phyloP scores from a whole-genome alignment of 352 stramenopile species.

The Phytopythium sindhum region DNA sequence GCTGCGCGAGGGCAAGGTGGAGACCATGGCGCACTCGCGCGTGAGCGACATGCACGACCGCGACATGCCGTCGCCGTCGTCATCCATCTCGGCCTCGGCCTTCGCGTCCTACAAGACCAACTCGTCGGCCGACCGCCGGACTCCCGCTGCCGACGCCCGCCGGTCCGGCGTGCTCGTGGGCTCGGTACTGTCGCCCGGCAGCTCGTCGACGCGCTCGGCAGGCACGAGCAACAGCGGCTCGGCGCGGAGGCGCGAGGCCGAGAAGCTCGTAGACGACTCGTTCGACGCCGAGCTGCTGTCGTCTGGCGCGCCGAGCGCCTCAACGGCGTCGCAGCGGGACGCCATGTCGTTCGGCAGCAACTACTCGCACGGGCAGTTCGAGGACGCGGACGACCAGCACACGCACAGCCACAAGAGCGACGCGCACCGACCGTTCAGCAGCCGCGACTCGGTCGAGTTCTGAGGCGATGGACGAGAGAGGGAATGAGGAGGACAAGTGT shows the following conservation, averaged over 20 bases:
- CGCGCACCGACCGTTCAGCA: conserved; percentile 21
- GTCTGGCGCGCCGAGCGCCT: conserved; percentile 22
- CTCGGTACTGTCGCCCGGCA: conserved; percentile 35
- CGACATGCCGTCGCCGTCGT: conserved; percentile 9
- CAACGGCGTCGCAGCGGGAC: conserved; percentile 13
- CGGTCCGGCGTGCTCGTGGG: conserved; percentile 31
- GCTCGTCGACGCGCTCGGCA: conserved; percentile 17
- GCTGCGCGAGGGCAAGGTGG: conserved; percentile 39
- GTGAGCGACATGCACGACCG: conserved; percentile 31
- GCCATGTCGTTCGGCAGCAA: conserved; percentile 22
- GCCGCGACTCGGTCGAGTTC: conserved; percentile 57
- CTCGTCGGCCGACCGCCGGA: conserved; percentile 14
- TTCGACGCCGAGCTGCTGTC: conserved; percentile 38
- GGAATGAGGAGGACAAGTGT: neutral
- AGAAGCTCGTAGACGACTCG: conserved; percentile 19
- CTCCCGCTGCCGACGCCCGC: conserved; percentile 21
- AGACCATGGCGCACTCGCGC: conserved; percentile 44
- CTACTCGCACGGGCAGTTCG: conserved; percentile 43
- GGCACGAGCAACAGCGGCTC: conserved; percentile 13
- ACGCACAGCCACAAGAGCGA: conserved; percentile 7
- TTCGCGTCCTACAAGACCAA: conserved; percentile 7
- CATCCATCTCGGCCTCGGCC: conserved; percentile 2
- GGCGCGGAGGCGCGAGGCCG: conserved; percentile 11
- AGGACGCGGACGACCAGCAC: conserved; percentile 25
- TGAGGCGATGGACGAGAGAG: conserved; percentile 15